Conservation (phyloP, 257 asterid species). For the Solanum chmielewskii region DNA sequence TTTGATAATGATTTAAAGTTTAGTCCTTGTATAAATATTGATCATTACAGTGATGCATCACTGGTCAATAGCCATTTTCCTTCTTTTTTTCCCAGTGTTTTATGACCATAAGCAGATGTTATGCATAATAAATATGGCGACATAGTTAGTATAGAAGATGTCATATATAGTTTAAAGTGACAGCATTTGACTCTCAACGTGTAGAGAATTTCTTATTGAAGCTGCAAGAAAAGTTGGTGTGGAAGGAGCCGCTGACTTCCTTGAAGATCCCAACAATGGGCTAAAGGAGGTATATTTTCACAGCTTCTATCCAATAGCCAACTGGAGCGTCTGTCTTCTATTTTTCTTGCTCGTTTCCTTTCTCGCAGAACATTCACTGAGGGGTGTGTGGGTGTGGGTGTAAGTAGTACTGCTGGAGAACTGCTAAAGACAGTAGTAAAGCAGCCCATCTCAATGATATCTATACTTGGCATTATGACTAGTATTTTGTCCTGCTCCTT, state of each 20-base stretch:
- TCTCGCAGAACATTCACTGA: not conserved
- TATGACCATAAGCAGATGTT: not conserved
- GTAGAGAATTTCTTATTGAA: slow-evolving; percentile 65
- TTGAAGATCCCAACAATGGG: slow-evolving; percentile 77
- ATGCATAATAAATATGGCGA: not conserved
- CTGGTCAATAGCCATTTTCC: not conserved
- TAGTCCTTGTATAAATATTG: not conserved
- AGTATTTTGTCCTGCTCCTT: not conserved
- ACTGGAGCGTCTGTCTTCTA: not conserved
- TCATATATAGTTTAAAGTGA: not conserved
- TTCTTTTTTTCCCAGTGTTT: not conserved
- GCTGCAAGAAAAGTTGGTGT: slow-evolving; percentile 71
- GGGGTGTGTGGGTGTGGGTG: not conserved
- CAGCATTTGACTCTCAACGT: slow-evolving; percentile 1
- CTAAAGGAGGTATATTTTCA: slow-evolving; percentile 50
- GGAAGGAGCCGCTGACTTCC: slow-evolving; percentile 89
- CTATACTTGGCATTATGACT: not conserved
- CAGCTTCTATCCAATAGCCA: not conserved
- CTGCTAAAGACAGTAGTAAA: not conserved
- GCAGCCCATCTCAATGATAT: not conserved
- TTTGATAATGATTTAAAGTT: not conserved
- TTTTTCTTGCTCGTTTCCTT: not conserved
- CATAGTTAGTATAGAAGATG: not conserved
- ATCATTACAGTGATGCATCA: not conserved
- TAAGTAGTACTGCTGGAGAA: not conserved